These are phyloP conservation scores for Bisporella sp. DNA, from an alignment of 2,329 filamentous ascomycete genomes.

Conservation along the genomic window DNA sequence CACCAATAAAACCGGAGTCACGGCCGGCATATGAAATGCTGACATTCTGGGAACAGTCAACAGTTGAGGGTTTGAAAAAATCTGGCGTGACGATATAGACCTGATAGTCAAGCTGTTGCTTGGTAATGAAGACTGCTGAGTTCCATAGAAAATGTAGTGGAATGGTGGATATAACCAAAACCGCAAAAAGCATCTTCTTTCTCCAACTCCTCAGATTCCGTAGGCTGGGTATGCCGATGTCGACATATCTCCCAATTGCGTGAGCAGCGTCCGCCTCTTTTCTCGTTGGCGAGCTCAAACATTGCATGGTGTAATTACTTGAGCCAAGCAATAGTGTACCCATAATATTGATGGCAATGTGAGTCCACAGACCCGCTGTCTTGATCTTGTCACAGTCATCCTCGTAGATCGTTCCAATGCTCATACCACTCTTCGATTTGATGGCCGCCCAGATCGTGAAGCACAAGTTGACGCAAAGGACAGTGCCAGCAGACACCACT, in stretches of 20 bases:
- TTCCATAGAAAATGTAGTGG: conserved; percentile 22
- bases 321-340: conserved; percentile 38
- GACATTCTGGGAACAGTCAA: background rate
- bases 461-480: too few species aligned
- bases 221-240: conserved; percentile 37
- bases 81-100: conserved; percentile 14
- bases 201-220: conserved; percentile 28
- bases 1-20: too few species aligned
- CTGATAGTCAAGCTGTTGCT: conserved; percentile 14
- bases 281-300: conserved; percentile 41
- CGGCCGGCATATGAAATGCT: too few species aligned
- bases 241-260: conserved; percentile 31
- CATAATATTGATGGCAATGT: conserved; percentile 41
- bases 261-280: conserved; percentile 43
- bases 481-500: too few species aligned
- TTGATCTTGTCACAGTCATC: conserved; percentile 9
- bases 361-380: conserved; percentile 23
- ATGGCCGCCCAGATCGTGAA: too few species aligned
- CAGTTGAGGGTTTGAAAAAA: conserved; percentile 3
- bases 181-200: conserved; percentile 11
- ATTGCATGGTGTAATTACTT: conserved; percentile 41
- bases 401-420: too few species aligned
- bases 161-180: conserved; percentile 13
- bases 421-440: too few species aligned
- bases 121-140: conserved; percentile 16